Base-by-base conservation (phyloP, 2,329 filamentous ascomycete species). In the Chaetomium globosum region DNA sequence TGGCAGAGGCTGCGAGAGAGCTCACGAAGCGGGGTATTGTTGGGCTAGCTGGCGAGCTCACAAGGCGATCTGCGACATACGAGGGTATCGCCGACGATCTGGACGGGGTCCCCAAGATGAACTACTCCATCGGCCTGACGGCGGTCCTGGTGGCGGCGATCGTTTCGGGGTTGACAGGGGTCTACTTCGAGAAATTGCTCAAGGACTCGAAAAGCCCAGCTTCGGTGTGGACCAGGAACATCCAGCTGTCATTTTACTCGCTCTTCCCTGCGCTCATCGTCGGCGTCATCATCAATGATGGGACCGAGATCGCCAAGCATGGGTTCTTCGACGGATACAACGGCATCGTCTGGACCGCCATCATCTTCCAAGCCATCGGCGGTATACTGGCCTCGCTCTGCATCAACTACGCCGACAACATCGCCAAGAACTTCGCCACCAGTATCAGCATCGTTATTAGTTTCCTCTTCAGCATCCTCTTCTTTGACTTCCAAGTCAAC, bases 241-340 rank as follows among this genome's bases (percentile, higher is more conserved):
- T 97, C 55, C 95, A 99, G 77, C 81, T 99, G 28, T 93, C 93
- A 0, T 91, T 97, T 74, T 99, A 97, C 80, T 97, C 93, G 0
- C 82, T 98, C 1, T 94, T 97, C 72, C 92, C 94, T 0, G 91
- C 93, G 0, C 82, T 97, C 0, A 87, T 98, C 64, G 83, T 96
- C 60, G 95, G 94, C 1, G 89, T 98, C 6, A 79, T 96, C 2
- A 91, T 91, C 79, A 91, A 92, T 69, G 95, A 99, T 71, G 95
- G 94, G 30, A 86, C 88, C 67, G 89, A 90, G 49, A 93, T 99
- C 69, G 84, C 89, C 30, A 87, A 89, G 76, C 87, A 91, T 68
- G 95, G 95, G 13, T 96, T 98, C 78, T 98, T 99, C 71, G 89
- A 91, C 64, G 95, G 95, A 2, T 99, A 98, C 79, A 97, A 96